Evolutionary conservation across 2,329 filamentous ascomycete genomes (phyloP).

Genomic region (Trichophyton verrucosum): DNA sequence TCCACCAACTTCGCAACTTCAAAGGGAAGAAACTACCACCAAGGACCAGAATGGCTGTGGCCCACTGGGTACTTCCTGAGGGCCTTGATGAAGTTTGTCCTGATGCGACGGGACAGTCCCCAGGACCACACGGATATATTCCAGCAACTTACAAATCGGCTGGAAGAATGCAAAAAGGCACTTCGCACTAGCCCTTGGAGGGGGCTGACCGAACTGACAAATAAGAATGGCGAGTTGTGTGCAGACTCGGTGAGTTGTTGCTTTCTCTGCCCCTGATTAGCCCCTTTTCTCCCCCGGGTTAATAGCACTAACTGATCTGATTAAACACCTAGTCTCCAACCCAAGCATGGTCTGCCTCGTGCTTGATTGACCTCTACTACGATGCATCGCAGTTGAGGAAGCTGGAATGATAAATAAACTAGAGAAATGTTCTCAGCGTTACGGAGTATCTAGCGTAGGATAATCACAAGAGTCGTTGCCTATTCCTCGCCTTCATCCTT

Average conservation of each 20-base stretch:
- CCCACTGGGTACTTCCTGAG: constrained; percentile 91
- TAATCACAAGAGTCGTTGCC: too few species aligned
- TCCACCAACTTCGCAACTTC: constrained; percentile 79
- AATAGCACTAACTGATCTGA: constrained; percentile 2
- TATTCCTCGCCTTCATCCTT: too few species aligned
- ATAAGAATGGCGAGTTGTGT: constrained; percentile 75
- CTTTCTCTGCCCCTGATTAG: neutral
- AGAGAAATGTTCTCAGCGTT: neutral
- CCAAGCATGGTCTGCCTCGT: constrained; percentile 91
- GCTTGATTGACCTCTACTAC: constrained; percentile 90
- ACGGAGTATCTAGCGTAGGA: neutral
- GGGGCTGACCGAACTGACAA: constrained; percentile 82
- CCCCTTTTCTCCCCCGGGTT: neutral
- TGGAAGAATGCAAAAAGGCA: constrained; percentile 73
- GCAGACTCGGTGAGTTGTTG: constrained; percentile 62
- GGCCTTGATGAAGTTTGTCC: constrained; percentile 79
- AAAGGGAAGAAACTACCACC: constrained; percentile 95
- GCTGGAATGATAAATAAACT: neutral
- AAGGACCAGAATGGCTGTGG: constrained; percentile 97
- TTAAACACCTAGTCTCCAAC: constrained; percentile 58
- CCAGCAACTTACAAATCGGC: constrained; percentile 78
- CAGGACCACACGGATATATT: constrained; percentile 69
- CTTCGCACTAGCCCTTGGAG: constrained; percentile 75
- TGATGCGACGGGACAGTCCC: constrained; percentile 53
- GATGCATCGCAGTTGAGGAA: constrained; percentile 45